A percentile compares a stretch with the other conserved stretches of the same genome.
phyloP scores from a whole-genome alignment of 2,329 filamentous ascomycete species.

The Rugonectria rugulosa region DNA sequence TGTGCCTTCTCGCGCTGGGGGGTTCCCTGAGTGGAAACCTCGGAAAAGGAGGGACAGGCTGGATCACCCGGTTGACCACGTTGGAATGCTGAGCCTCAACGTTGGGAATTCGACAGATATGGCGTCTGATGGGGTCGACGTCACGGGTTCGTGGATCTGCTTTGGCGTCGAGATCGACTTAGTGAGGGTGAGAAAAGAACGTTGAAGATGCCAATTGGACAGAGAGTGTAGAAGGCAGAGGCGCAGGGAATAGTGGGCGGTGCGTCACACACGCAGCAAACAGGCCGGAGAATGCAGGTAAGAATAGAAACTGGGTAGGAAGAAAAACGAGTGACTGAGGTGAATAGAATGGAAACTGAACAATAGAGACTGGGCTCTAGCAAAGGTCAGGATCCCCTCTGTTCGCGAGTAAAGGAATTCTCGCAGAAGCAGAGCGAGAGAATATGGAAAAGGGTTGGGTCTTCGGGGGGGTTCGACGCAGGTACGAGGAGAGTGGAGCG shows the following conservation, averaged over 20 bases:
- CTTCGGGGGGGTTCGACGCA: slow-evolving; percentile 4
- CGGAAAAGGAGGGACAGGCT: slow-evolving; percentile 22
- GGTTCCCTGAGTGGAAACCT: background rate
- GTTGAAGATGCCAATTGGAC: slow-evolving; percentile 25
- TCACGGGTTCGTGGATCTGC: slow-evolving; percentile 18
- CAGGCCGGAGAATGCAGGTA: slow-evolving; percentile 17
- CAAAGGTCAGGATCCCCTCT: slow-evolving; percentile 37
- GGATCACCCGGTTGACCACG: slow-evolving; percentile 32
- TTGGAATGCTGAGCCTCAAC: slow-evolving; percentile 34
- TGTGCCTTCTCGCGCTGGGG: slow-evolving; percentile 10
- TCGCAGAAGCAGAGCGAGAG: slow-evolving; percentile 32
- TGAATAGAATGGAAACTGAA: slow-evolving; percentile 11
- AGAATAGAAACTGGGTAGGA: slow-evolving; percentile 19
- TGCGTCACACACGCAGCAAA: slow-evolving; percentile 26
- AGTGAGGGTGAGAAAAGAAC: slow-evolving; percentile 25
- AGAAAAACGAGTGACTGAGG: slow-evolving; percentile 33
- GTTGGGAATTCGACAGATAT: slow-evolving; percentile 16
- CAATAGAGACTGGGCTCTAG: background rate
- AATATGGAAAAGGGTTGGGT: slow-evolving; percentile 20
- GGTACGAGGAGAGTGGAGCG: slow-evolving; percentile 19
- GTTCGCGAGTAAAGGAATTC: slow-evolving; percentile 34
- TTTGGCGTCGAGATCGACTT: slow-evolving; percentile 12
- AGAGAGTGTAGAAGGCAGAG: slow-evolving; percentile 18
- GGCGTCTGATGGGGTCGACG: slow-evolving; percentile 16
- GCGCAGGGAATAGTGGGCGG: slow-evolving; percentile 23